phyloP scores from a whole-genome alignment of 2,329 filamentous ascomycete genomes.

The Helotiales sp. region DNA sequence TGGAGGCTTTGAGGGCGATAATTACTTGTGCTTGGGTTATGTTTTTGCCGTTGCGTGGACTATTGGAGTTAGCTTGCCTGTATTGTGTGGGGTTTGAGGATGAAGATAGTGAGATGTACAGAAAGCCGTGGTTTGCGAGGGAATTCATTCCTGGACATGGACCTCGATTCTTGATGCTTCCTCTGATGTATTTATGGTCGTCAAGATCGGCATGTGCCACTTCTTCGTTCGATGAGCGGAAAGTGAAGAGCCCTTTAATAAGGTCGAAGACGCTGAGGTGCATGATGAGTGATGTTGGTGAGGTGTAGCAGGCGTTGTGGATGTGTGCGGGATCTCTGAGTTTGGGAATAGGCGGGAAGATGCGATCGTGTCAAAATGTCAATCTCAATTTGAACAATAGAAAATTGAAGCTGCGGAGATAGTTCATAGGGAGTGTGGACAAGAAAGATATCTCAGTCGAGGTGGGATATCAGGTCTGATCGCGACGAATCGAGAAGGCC shows the following conservation, averaged over 20 bases:
- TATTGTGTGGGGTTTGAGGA: not conserved
- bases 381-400: not conserved
- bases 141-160: slow-evolving; percentile 20
- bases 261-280: slow-evolving; percentile 7
- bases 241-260: slow-evolving; percentile 9
- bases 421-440: too few relatives aligned
- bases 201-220: not conserved
- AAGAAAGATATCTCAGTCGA: too few relatives aligned
- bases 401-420: too few relatives aligned
- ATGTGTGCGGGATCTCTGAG: not conserved
- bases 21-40: slow-evolving; percentile 10
- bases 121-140: slow-evolving; percentile 19
- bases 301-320: too few relatives aligned
- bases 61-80: not conserved
- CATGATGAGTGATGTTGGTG: slow-evolving; percentile 1
- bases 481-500: too few relatives aligned
- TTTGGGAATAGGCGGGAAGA: too few relatives aligned
- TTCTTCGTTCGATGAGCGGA: not conserved
- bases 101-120: not conserved
- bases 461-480: too few relatives aligned
- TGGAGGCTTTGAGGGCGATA: slow-evolving; percentile 2
- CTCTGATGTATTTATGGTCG: slow-evolving; percentile 14
- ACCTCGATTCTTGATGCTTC: slow-evolving; percentile 10
- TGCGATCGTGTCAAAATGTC: too few relatives aligned
- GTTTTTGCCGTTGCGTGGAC: slow-evolving; percentile 21